These are phyloP conservation scores for Phytophthora aleatoria DNA, from an alignment of 352 stramenopile genomes.

Conservation along the genomic window DNA sequence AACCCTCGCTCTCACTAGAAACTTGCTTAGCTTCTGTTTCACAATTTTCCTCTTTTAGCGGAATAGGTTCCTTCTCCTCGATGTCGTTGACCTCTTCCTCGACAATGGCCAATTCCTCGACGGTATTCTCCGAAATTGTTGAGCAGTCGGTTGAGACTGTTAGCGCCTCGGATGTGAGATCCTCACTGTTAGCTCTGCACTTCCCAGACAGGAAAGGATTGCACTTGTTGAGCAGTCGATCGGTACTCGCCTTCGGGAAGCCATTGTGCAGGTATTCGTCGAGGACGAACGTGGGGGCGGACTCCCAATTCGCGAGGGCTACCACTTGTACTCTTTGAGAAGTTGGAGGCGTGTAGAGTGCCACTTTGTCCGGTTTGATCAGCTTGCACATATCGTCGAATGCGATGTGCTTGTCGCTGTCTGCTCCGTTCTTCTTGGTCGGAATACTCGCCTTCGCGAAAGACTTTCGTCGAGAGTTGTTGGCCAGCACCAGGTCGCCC, in stretches of 20 bases:
- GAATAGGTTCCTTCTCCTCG: constrained; percentile 3
- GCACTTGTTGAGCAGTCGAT: constrained; percentile 38
- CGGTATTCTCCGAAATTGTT: constrained; percentile 18
- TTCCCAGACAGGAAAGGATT: constrained; percentile 41
- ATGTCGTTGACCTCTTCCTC: constrained; percentile 13
- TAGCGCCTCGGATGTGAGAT: constrained; percentile 28
- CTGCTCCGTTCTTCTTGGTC: background rate
- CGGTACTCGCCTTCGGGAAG: constrained; percentile 18
- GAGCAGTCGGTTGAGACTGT: constrained; percentile 37
- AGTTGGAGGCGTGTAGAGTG: constrained; percentile 9
- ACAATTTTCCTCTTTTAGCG: background rate
- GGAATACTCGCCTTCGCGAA: constrained; percentile 6
- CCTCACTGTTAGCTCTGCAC: constrained; percentile 25
- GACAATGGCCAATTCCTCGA: constrained; percentile 20
- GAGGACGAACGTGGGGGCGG: constrained; percentile 27
- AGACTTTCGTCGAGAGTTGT: constrained; percentile 24
- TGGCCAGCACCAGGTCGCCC: constrained; percentile 29
- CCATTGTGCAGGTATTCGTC: constrained; percentile 23
- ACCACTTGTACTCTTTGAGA: constrained; percentile 23
- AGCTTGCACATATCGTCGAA: constrained; percentile 40
- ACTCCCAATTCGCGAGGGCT: constrained; percentile 36
- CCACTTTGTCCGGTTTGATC: constrained; percentile 18
- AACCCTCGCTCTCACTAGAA: background rate
- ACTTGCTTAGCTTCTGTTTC: background rate
- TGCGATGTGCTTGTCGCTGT: constrained; percentile 23